These are phyloP conservation scores for Mallotus repandus DNA, from an alignment of 441 rosid species.

Conservation along the genomic window DNA sequence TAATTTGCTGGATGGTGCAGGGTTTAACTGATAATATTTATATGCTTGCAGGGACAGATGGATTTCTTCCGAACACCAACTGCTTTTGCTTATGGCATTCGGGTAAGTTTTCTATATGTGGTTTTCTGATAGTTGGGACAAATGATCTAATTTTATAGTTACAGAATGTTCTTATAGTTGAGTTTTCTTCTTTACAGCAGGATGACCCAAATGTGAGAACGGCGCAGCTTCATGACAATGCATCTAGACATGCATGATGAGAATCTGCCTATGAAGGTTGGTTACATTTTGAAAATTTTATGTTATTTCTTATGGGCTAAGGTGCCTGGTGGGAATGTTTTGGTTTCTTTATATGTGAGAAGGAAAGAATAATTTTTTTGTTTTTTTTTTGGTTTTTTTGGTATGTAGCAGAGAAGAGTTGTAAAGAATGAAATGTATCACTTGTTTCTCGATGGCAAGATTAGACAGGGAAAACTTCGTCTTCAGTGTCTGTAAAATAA, in stretches of 20 bases:
- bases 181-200: slow-evolving; percentile 33
- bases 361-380: not conserved
- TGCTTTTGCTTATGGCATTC: slow-evolving; percentile 56
- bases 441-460: slow-evolving; percentile 16
- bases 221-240: slow-evolving; percentile 69
- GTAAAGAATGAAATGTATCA: slow-evolving; percentile 30
- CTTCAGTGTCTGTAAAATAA: slow-evolving; percentile 31
- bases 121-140: slow-evolving; percentile 4
- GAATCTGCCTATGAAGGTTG: slow-evolving; percentile 10
- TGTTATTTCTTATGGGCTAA: not conserved
- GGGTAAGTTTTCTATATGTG: slow-evolving; percentile 44
- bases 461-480: not conserved
- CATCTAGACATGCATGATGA: slow-evolving; percentile 61
- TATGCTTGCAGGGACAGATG: slow-evolving; percentile 59
- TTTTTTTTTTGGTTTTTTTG: slow-evolving; percentile 3
- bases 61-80: slow-evolving; percentile 70
- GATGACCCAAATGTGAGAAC: slow-evolving; percentile 81
- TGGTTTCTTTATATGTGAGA: slow-evolving; percentile 14
- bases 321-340: not conserved
- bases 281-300: not conserved
- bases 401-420: slow-evolving; percentile 10
- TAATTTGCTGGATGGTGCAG: not conserved
- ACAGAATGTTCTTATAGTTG: slow-evolving; percentile 3
- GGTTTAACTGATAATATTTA: slow-evolving; percentile 12
- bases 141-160: not conserved